phyloP scores from a whole-genome alignment of 805 yeast genomes.

The Saccharomycopsis malanga region DNA sequence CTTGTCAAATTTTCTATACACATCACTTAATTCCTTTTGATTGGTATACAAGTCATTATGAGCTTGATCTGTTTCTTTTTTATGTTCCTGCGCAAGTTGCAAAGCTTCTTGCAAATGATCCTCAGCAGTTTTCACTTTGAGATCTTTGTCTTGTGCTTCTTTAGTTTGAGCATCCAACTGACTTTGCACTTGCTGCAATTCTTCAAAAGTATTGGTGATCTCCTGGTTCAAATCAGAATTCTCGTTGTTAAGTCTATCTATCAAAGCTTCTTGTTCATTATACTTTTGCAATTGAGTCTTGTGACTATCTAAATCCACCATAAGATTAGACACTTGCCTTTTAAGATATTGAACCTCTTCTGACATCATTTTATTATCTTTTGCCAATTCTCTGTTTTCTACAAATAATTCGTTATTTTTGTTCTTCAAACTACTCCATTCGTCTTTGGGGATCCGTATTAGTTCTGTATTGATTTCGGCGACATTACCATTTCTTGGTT shows the following conservation, averaged over 20 bases:
- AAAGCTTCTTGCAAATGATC: neutral
- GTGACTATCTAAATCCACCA: neutral
- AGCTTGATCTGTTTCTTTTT: neutral
- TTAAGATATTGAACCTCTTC: conserved; percentile 20
- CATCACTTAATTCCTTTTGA: neutral
- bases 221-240: conserved; percentile 17
- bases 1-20: conserved; percentile 3
- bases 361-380: neutral
- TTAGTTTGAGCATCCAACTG: neutral
- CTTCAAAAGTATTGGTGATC: conserved; percentile 2
- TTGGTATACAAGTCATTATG: neutral
- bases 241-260: conserved; percentile 20
- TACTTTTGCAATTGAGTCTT: conserved; percentile 8
- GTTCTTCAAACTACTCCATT: conserved; percentile 22
- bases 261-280: conserved; percentile 21
- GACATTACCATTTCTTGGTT: neutral
- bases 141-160: conserved; percentile 2
- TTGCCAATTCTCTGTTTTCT: conserved; percentile 23
- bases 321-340: neutral
- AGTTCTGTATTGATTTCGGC: conserved; percentile 9
- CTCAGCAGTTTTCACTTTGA: neutral
- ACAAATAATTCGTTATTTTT: conserved; percentile 22
- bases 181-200: conserved; percentile 10
- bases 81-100: neutral
- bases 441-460: conserved; percentile 10